Conservation (phyloP, 257 asterid genomes). For the Solanum tacnaense region DNA sequence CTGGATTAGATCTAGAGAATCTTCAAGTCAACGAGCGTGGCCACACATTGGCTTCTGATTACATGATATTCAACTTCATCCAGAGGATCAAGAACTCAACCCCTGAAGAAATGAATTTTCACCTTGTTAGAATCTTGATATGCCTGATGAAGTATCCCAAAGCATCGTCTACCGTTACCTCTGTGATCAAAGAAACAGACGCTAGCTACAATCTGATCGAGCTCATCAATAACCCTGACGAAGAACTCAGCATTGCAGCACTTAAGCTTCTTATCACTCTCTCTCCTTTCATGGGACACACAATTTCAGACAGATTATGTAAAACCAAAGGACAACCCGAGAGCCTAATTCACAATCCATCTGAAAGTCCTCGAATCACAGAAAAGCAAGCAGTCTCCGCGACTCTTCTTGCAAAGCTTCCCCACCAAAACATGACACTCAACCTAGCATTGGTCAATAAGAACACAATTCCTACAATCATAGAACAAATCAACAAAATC, state of each 20-base stretch:
- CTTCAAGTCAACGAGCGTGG: conserved; percentile 43
- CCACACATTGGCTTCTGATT: conserved; percentile 61
- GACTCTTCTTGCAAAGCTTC: conserved; percentile 63
- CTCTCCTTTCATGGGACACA: conserved; percentile 64
- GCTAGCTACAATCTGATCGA: conserved; percentile 57
- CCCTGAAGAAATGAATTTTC: conserved; percentile 50
- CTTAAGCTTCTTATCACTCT: conserved; percentile 45
- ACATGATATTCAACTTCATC: conserved; percentile 52
- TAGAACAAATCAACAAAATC: conserved; percentile 37
- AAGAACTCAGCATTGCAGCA: conserved; percentile 49
- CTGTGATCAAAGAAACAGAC: conserved; percentile 65
- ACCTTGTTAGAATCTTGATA: conserved; percentile 43
- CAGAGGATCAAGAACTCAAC: conserved; percentile 27
- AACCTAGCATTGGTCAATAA: conserved; percentile 56
- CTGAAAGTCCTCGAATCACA: conserved; percentile 33
- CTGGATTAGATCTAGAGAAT: conserved; percentile 40
- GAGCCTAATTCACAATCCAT: conserved; percentile 38
- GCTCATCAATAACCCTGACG: conserved; percentile 46
- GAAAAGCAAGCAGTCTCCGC: conserved; percentile 64
- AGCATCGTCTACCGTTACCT: conserved; percentile 41
- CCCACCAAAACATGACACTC: conserved; percentile 60
- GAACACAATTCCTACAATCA: conserved; percentile 25
- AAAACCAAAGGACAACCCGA: conserved; percentile 60
- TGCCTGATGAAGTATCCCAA: conserved; percentile 50
- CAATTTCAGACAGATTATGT: conserved; percentile 57